Conservation (phyloP, 2,329 filamentous ascomycete species). For the Capronia coronata region DNA sequence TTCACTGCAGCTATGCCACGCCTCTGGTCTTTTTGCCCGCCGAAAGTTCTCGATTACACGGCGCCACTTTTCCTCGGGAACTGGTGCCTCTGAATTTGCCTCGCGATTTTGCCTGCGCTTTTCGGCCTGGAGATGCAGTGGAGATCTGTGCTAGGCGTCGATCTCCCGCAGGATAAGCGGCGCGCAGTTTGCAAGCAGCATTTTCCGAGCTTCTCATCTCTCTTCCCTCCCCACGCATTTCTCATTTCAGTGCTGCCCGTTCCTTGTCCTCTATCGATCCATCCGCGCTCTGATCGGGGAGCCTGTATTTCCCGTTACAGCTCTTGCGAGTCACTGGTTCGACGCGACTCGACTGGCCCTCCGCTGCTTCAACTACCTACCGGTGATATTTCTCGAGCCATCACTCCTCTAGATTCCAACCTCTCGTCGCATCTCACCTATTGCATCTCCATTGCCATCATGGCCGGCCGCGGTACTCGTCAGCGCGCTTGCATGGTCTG, state of each 20-base stretch:
- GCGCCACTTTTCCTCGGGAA: background rate
- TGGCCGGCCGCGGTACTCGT: conserved; percentile 61
- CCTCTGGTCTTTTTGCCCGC: background rate
- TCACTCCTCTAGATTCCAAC: no score
- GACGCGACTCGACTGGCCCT: no score
- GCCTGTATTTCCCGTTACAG: no score
- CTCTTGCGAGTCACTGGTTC: no score
- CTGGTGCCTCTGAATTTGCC: background rate
- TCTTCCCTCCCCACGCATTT: background rate
- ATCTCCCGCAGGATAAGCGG: conserved; percentile 16
- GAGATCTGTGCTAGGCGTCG: conserved; percentile 9
- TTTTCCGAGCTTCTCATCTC: background rate
- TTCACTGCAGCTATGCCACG: background rate
- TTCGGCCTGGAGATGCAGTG: background rate
- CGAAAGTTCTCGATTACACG: conserved; percentile 9
- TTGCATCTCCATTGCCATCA: conserved; percentile 21
- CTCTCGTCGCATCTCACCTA: conserved; percentile 3
- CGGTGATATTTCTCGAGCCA: no score
- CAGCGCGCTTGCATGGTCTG: conserved; percentile 98
- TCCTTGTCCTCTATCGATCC: background rate
- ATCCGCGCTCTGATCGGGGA: no score
- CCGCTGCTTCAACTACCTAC: no score
- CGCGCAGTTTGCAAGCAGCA: background rate
- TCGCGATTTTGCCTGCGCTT: background rate
- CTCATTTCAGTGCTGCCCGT: no score